Evolutionary conservation across 768 basidiomycete species (phyloP).

Genomic region (Psilocybe azurescens): DNA sequence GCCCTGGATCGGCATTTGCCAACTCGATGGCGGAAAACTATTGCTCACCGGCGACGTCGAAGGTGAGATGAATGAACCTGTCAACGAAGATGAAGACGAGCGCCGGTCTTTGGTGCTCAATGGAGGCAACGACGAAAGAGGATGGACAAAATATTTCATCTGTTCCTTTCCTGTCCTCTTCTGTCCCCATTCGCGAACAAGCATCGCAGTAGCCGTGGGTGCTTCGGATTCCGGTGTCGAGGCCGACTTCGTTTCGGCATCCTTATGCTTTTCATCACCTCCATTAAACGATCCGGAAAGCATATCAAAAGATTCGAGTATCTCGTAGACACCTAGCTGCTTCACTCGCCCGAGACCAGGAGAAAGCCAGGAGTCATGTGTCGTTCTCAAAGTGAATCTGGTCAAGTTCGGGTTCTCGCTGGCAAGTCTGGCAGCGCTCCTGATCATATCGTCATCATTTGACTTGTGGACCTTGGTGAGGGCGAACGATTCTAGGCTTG

Average conservation of each 20-base stretch:
- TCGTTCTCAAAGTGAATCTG: conserved; percentile 36
- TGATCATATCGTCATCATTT: conserved; percentile 39
- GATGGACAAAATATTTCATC: neutral
- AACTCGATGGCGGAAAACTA: conserved; percentile 11
- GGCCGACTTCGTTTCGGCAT: neutral
- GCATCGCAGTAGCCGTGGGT: neutral
- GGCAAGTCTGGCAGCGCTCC: conserved; percentile 33
- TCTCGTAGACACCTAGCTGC: conserved; percentile 36
- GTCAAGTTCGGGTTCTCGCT: conserved; percentile 37
- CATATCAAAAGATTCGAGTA: conserved; percentile 21
- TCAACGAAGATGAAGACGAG: neutral
- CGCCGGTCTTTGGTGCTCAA: neutral
- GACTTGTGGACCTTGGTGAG: conserved; percentile 42
- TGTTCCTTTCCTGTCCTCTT: neutral
- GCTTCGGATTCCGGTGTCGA: neutral
- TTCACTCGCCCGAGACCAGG: conserved; percentile 30
- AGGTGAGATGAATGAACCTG: neutral
- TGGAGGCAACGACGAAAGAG: neutral
- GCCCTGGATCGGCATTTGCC: conserved; percentile 2
- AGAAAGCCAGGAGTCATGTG: conserved; percentile 42
- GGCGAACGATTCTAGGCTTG: conserved; percentile 36
- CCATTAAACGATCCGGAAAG: neutral
- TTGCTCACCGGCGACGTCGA: neutral
- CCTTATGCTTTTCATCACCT: neutral
- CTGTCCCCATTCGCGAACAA: conserved; percentile 5